A percentile compares a stretch with the other conserved stretches of the same genome.
phyloP scores from a whole-genome alignment of 306 rosid species.

The Acmispon strigosus region DNA sequence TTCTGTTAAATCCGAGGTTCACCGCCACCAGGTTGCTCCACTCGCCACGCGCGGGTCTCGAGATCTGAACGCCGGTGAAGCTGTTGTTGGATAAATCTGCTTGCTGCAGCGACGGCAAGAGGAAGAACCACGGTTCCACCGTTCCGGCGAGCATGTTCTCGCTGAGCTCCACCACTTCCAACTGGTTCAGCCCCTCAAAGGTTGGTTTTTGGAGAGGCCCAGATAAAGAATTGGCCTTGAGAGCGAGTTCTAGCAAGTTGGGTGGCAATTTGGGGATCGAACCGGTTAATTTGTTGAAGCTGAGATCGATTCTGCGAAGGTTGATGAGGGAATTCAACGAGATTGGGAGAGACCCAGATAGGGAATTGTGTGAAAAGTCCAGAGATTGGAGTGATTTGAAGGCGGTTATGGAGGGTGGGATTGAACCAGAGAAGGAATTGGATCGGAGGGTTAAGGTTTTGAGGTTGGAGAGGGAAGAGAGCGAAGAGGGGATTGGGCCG shows the following conservation, averaged over 20 bases:
- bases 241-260: slow-evolving; percentile 58
- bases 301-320: slow-evolving; percentile 60
- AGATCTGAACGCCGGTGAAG: slow-evolving; percentile 50
- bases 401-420: slow-evolving; percentile 45
- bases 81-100: slow-evolving; percentile 64
- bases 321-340: slow-evolving; percentile 36
- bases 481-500: slow-evolving; percentile 60
- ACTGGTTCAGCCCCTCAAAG: slow-evolving; percentile 35
- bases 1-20: slow-evolving; percentile 68
- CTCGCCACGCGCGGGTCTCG: slow-evolving; percentile 11
- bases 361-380: slow-evolving; percentile 53
- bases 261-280: slow-evolving; percentile 57
- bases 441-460: slow-evolving; percentile 57
- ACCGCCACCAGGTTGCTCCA: slow-evolving; percentile 63
- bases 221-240: slow-evolving; percentile 53
- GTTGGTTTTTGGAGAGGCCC: slow-evolving; percentile 48
- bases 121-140: slow-evolving; percentile 59
- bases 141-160: slow-evolving; percentile 53
- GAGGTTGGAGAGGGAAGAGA: slow-evolving; percentile 61
- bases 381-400: slow-evolving; percentile 51
- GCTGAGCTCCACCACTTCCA: slow-evolving; percentile 78
- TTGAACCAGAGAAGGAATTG: slow-evolving; percentile 53
- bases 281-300: slow-evolving; percentile 63
- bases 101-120: slow-evolving; percentile 63
- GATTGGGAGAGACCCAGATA: slow-evolving; percentile 49